Base-by-base conservation (phyloP, 257 asterid genomes). In the Knoxia roxburghii region DNA sequence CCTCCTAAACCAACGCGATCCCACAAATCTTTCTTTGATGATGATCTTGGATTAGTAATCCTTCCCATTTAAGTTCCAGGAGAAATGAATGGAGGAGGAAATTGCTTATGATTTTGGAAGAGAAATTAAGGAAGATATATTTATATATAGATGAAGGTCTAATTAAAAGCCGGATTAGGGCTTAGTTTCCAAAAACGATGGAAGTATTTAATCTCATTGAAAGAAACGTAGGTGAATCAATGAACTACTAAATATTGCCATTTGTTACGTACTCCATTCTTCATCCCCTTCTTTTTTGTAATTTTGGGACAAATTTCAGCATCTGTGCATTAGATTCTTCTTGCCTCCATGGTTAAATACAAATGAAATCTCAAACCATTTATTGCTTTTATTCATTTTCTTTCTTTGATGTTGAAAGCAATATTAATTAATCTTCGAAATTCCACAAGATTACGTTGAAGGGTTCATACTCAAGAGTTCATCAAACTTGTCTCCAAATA, bases 61-160 rank as follows among this genome's bases (percentile, higher is more conserved):
- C 37, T 53, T 21, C 69, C 79, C 95, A 87, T 84, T 72, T 54
- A 20, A 17, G 43, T 26, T 21, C 53, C 21, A 41, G 43, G 8
- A 64, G 18, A 23, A 6, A 14, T 45, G 27, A 53, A n/a, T n/a
- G n/a, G n/a, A n/a, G n/a, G n/a, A n/a, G n/a, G 6, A 5, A 58
- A 30, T 11, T 55, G 17, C 32, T 66, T 21, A 33, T 33, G 0
- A 37, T 51, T 21, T 29, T 27, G 15, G 57, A 7, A 21, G 15
- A n/a, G n/a, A n/a, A n/a, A n/a, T n/a, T n/a, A 21, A 14, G 21
- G 35, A 27, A 54, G 56, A 63, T 37, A 64, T 70, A 63, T 55
- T 43, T 30, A 46, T 46, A 12, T 45, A 57, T 60, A 59, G 7
- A 59, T 41, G 67, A 59, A 68, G 1, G 7, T 14, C n/a, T n/a